Percentiles rank a stretch among this genome's conserved stretches.
Conservation (phyloP, 371 early-diverging fungal species). For the Lichtheimia ramosa region DNA sequence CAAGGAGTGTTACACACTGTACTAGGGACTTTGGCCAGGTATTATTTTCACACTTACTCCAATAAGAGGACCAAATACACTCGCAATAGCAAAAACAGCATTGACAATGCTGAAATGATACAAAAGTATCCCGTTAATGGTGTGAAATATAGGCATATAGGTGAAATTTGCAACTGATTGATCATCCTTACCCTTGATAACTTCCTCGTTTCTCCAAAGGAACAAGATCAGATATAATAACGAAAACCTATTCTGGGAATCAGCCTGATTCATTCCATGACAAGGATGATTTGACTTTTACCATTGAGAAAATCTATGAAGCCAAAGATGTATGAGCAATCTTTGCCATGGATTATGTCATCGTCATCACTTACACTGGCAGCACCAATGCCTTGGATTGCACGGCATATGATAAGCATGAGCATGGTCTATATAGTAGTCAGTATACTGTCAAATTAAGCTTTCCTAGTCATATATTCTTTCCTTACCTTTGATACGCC, state of each 20-base stretch:
- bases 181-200: conserved; percentile 48
- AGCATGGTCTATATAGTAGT: conserved; percentile 37
- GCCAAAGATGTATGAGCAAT: no score
- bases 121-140: not conserved
- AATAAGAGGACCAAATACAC: conserved; percentile 48
- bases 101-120: conserved; percentile 25
- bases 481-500: conserved; percentile 47
- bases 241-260: conserved; percentile 31
- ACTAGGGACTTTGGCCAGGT: not conserved
- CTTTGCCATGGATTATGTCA: not conserved
- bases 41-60: conserved; percentile 28
- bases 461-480: not conserved
- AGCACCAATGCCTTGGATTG: conserved; percentile 63
- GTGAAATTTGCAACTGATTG: not conserved
- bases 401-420: conserved; percentile 66
- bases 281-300: not conserved
- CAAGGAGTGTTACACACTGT: not conserved
- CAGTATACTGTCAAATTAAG: not conserved
- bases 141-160: not conserved
- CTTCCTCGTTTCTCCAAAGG: conserved; percentile 55
- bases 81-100: conserved; percentile 48
- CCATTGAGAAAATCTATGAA: conserved; percentile 17
- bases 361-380: conserved; percentile 37
- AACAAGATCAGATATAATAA: conserved; percentile 65
- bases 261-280: not conserved